Conservation (phyloP, 129 eudicot genomes). For the Deinandra increscens region DNA sequence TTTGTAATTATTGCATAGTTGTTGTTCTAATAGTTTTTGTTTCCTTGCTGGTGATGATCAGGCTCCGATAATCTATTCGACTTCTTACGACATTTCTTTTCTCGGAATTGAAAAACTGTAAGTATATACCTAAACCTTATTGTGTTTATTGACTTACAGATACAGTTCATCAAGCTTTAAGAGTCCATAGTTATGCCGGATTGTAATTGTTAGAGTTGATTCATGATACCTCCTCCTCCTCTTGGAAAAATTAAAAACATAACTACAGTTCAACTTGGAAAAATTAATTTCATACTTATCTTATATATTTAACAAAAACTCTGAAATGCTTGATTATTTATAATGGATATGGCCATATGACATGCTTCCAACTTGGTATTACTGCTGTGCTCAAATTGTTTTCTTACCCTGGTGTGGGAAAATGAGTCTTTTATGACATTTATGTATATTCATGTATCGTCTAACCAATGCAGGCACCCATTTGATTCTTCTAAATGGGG, state of each 20-base stretch:
- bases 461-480: slow-evolving; percentile 66
- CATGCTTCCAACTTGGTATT: slow-evolving; percentile 4
- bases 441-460: not conserved
- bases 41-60: slow-evolving; percentile 13
- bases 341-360: not conserved
- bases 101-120: slow-evolving; percentile 88
- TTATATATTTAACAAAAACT: not conserved
- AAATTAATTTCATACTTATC: not conserved
- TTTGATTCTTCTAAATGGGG: slow-evolving; percentile 99
- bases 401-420: slow-evolving; percentile 4
- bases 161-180: slow-evolving; percentile 1
- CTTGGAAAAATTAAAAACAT: not conserved
- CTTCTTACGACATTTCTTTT: slow-evolving; percentile 77
- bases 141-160: not conserved
- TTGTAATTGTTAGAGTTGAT: not conserved
- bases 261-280: not conserved
- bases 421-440: not conserved
- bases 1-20: not conserved
- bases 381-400: not conserved
- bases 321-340: not conserved
- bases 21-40: slow-evolving; percentile 4
- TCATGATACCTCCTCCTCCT: not conserved
- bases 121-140: slow-evolving; percentile 17
- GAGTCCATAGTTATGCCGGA: not conserved
- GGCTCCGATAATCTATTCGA: slow-evolving; percentile 82